Percentiles rank a stretch among this genome's conserved stretches.
phyloP scores from a whole-genome alignment of 1,284 basidiomycete species.

The Veloboletus limbatus region DNA sequence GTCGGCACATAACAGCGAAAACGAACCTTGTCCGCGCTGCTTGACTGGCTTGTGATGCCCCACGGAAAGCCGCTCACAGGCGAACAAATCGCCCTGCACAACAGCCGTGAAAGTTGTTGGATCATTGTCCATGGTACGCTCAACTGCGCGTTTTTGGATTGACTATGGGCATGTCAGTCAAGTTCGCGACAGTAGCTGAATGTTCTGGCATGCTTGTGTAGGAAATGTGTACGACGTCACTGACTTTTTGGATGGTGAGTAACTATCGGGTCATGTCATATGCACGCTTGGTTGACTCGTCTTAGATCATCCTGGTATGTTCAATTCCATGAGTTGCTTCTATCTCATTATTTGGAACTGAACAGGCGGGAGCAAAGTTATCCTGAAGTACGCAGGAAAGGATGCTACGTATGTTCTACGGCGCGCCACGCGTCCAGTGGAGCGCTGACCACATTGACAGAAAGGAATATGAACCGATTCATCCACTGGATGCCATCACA shows the following conservation, averaged over 20 bases:
- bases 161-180: background rate
- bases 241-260: constrained; percentile 62
- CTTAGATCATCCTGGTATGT: constrained; percentile 63
- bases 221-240: constrained; percentile 77
- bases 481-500: constrained; percentile 85
- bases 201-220: constrained; percentile 20
- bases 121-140: constrained; percentile 80
- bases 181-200: constrained; percentile 3
- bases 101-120: constrained; percentile 76
- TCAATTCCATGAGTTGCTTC: background rate
- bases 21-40: background rate
- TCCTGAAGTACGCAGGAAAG: constrained; percentile 71
- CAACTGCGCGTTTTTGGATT: background rate
- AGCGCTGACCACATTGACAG: constrained; percentile 15
- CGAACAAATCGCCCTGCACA: constrained; percentile 67
- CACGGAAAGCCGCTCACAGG: constrained; percentile 24
- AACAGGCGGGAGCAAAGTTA: constrained; percentile 58
- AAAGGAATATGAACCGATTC: constrained; percentile 79
- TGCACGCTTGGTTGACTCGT: constrained; percentile 10
- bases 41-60: constrained; percentile 15
- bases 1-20: background rate
- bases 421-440: background rate
- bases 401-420: constrained; percentile 59
- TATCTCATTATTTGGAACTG: background rate
- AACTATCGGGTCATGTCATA: background rate